A percentile compares a stretch with the other conserved stretches of the same genome.
Evolutionary conservation across 345 rosid species (phyloP).

Genomic region (Barbarea vulgaris): DNA sequence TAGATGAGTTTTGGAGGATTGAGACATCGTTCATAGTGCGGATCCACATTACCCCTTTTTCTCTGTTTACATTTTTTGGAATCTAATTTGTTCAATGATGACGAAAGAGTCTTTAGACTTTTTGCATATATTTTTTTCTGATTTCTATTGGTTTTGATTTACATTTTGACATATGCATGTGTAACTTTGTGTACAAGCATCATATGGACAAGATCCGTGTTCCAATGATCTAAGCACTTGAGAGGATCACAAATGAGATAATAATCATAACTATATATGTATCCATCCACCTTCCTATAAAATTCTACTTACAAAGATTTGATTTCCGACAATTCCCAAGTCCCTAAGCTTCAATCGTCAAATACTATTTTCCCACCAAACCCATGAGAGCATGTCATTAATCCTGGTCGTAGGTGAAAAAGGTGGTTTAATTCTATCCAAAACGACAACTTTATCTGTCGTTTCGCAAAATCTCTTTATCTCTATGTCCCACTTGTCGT

Average conservation of each 20-base stretch:
- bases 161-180: slow-evolving; percentile 8
- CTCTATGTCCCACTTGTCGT: slow-evolving; percentile 42
- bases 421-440: slow-evolving; percentile 11
- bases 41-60: not conserved
- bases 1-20: not conserved
- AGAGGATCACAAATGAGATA: not conserved
- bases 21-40: not conserved
- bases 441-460: not conserved
- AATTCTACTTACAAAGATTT: slow-evolving; percentile 37
- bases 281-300: slow-evolving; percentile 42
- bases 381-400: slow-evolving; percentile 20
- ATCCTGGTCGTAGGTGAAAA: slow-evolving; percentile 6
- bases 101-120: not conserved
- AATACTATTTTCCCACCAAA: slow-evolving; percentile 19
- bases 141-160: not conserved
- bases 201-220: not conserved
- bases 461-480: slow-evolving; percentile 16
- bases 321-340: not conserved
- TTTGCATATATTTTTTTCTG: not conserved
- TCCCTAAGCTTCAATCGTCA: not conserved
- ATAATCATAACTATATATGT: slow-evolving; percentile 17
- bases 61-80: not conserved
- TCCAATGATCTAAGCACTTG: not conserved
- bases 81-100: not conserved
- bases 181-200: not conserved